A percentile compares a stretch with the other conserved stretches of the same genome.
Evolutionary conservation across 1,139 yeast species (phyloP).

Genomic region (Nadsonia starkeyi-henricii): DNA sequence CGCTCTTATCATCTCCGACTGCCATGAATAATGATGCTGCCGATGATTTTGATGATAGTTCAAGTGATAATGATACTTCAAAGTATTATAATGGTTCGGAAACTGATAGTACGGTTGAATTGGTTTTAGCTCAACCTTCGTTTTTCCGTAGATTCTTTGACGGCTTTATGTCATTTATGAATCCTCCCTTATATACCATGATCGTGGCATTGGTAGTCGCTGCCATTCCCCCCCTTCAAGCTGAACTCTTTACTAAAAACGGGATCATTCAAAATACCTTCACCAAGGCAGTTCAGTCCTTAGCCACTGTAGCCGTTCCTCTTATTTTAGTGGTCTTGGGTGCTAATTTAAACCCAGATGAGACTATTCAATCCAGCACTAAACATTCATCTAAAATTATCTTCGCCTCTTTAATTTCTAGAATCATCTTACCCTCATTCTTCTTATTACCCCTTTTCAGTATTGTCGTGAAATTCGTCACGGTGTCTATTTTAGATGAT

Average conservation of each 20-base stretch:
- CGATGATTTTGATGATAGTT: slow-evolving; percentile 2
- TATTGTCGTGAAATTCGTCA: slow-evolving; percentile 46
- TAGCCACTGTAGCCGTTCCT: slow-evolving; percentile 86
- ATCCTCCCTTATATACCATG: slow-evolving; percentile 95
- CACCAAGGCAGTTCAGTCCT: slow-evolving; percentile 58
- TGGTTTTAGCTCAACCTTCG: too few relatives aligned
- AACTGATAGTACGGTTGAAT: too few relatives aligned
- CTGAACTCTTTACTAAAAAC: slow-evolving; percentile 42
- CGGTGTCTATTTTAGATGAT: slow-evolving; percentile 62
- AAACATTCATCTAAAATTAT: slow-evolving; percentile 46
- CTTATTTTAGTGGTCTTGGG: slow-evolving; percentile 50
- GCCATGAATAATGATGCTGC: too few relatives aligned
- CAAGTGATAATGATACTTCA: slow-evolving; percentile 1
- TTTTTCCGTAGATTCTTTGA: slow-evolving; percentile 1
- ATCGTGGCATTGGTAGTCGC: slow-evolving; percentile 71
- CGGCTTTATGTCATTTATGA: slow-evolving; percentile 45
- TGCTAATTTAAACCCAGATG: slow-evolving; percentile 32
- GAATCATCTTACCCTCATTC: slow-evolving; percentile 67
- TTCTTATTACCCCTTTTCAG: slow-evolving; percentile 57
- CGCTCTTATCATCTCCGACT: too few relatives aligned
- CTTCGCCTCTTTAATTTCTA: slow-evolving; percentile 50
- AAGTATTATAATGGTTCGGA: neutral
- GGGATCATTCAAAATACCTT: slow-evolving; percentile 69
- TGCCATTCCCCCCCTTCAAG: slow-evolving; percentile 55
- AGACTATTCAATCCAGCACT: slow-evolving; percentile 29